phyloP scores from a whole-genome alignment of 441 rosid species.

The Adansonia madagascariensis region DNA sequence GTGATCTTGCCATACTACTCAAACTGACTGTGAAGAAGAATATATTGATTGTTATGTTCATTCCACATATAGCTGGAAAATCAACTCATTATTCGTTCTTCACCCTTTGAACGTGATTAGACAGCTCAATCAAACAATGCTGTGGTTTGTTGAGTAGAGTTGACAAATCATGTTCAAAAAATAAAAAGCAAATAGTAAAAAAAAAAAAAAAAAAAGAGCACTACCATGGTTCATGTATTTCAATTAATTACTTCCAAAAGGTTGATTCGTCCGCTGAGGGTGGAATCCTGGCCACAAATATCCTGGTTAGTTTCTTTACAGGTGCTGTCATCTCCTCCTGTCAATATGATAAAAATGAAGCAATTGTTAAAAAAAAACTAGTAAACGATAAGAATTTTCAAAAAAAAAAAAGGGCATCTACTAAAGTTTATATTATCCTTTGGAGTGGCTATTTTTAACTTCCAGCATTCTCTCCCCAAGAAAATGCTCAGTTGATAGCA shows the following conservation, averaged over 20 bases:
- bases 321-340: slow-evolving; percentile 87
- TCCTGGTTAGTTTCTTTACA: slow-evolving; percentile 75
- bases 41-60: too few relatives aligned
- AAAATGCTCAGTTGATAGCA: slow-evolving; percentile 70
- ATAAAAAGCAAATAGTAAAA: neutral
- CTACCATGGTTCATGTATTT: neutral
- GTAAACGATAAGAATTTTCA: neutral
- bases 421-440: slow-evolving; percentile 49
- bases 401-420: neutral
- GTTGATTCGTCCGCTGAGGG: slow-evolving; percentile 75
- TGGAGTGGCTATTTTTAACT: slow-evolving; percentile 90
- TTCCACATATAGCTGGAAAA: too few relatives aligned
- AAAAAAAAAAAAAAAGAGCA: neutral
- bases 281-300: slow-evolving; percentile 90
- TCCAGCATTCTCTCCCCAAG: slow-evolving; percentile 85
- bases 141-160: neutral
- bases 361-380: neutral
- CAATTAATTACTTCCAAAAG: slow-evolving; percentile 63
- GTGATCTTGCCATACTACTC: too few relatives aligned
- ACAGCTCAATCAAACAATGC: neutral
- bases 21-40: slow-evolving; percentile 25
- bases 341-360: slow-evolving; percentile 25
- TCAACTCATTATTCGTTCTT: neutral
- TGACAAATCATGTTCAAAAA: neutral
- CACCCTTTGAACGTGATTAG: neutral